Conservation (phyloP, 495 filamentous ascomycete species). For the Penicillium longicatenatum region DNA sequence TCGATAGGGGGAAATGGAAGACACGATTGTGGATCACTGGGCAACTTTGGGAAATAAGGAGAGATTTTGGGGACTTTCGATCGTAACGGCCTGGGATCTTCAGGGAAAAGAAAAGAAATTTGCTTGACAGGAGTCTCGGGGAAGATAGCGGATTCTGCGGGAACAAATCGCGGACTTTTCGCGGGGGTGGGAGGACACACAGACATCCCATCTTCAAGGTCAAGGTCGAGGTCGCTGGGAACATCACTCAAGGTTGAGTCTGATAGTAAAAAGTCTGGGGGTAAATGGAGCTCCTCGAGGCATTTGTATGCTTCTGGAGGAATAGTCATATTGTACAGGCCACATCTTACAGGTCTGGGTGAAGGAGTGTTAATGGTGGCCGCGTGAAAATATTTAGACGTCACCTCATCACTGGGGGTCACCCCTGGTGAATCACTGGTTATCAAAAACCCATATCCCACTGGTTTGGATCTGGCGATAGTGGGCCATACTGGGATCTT, state of each 20-base stretch:
- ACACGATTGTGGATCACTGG: slow-evolving; percentile 57
- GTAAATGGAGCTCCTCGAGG: slow-evolving; percentile 17
- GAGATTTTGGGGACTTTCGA: slow-evolving; percentile 40
- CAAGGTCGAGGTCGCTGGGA: slow-evolving; percentile 28
- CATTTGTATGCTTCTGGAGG: slow-evolving; percentile 18
- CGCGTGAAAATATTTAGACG: slow-evolving; percentile 41
- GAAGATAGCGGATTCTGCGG: background rate
- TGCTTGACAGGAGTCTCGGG: slow-evolving; percentile 14
- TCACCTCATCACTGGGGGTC: slow-evolving; percentile 45
- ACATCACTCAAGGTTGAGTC: slow-evolving; percentile 40
- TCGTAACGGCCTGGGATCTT: slow-evolving; percentile 19
- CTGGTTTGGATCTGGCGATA: slow-evolving; percentile 19
- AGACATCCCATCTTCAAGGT: slow-evolving; percentile 7
- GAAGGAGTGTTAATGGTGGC: background rate
- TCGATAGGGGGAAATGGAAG: slow-evolving; percentile 72
- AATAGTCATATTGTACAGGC: slow-evolving; percentile 4
- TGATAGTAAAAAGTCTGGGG: slow-evolving; percentile 27
- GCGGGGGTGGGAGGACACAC: background rate
- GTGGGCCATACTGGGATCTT: background rate
- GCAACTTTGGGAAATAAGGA: slow-evolving; percentile 46
- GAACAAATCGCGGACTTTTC: background rate
- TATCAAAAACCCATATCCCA: slow-evolving; percentile 43
- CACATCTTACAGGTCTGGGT: background rate
- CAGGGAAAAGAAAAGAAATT: background rate
- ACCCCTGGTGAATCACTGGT: slow-evolving; percentile 43